These are phyloP conservation scores for Gossypium bickii DNA, from an alignment of 345 rosid genomes.

Conservation along the genomic window DNA sequence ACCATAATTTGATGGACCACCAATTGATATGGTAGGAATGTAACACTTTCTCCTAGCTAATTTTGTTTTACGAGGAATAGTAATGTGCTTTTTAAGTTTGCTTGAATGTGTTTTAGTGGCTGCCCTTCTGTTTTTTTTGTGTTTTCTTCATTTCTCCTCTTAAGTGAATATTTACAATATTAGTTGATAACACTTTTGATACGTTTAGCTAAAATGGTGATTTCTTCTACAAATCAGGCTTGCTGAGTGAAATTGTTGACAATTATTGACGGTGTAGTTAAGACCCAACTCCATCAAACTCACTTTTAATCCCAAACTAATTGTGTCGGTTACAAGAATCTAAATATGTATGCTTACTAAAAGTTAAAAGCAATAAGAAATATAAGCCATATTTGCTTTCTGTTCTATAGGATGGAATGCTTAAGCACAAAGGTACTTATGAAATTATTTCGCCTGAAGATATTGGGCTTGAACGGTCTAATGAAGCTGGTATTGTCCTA, in stretches of 20 bases:
- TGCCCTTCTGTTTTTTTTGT: neutral
- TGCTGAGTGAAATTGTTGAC: slow-evolving; percentile 4
- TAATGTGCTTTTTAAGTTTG: neutral
- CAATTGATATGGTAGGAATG: neutral
- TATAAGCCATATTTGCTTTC: neutral
- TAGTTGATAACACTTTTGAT: neutral
- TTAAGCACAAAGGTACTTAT: slow-evolving; percentile 85
- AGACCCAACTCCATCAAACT: neutral
- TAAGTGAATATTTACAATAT: neutral
- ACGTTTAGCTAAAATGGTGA: neutral
- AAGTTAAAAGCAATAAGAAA: neutral
- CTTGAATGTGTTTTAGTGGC: neutral
- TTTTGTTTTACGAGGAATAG: neutral
- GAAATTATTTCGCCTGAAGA: slow-evolving; percentile 88
- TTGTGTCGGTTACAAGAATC: neutral
- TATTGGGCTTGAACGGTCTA: slow-evolving; percentile 82
- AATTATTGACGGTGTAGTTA: neutral
- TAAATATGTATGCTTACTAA: neutral
- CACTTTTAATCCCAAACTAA: slow-evolving; percentile 1
- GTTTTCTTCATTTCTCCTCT: neutral
- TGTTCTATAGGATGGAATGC: slow-evolving; percentile 82
- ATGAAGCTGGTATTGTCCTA: slow-evolving; percentile 87
- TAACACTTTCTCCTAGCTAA: neutral
- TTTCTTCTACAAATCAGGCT: slow-evolving; percentile 2
- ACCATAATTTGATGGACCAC: neutral